Percentiles rank a stretch among this genome's conserved stretches.
Conservation (phyloP, 495 filamentous ascomycete species). For the Hyaloscypha finlandica region DNA sequence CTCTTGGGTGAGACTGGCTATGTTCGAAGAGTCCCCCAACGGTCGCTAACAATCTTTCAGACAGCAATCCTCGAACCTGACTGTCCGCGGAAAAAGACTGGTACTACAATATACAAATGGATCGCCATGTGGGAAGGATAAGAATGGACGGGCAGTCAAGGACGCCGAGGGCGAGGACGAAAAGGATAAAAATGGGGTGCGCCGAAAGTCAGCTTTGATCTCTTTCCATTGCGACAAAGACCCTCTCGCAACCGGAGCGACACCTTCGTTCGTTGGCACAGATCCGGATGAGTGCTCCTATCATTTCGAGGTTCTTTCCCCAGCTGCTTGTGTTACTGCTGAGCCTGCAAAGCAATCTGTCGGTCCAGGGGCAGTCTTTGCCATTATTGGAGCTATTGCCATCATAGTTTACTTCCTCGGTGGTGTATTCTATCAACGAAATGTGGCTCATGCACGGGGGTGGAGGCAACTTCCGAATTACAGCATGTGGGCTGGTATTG, state of each 20-base stretch:
- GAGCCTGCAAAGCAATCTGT: slow-evolving; percentile 66
- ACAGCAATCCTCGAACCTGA: slow-evolving; percentile 63
- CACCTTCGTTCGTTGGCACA: slow-evolving; percentile 78
- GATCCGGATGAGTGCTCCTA: slow-evolving; percentile 90
- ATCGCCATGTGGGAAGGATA: slow-evolving; percentile 66
- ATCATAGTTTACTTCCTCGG: slow-evolving; percentile 87
- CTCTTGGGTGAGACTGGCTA: slow-evolving; percentile 67
- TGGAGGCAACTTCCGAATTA: slow-evolving; percentile 98
- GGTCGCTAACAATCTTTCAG: slow-evolving; percentile 35
- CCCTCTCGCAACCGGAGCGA: slow-evolving; percentile 44
- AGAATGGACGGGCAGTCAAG: slow-evolving; percentile 3
- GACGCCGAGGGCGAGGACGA: slow-evolving; percentile 45
- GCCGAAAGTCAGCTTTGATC: slow-evolving; percentile 84
- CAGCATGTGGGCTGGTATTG: slow-evolving; percentile 85
- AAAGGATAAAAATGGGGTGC: slow-evolving; percentile 40
- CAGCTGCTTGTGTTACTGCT: slow-evolving; percentile 72
- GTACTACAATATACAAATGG: slow-evolving; percentile 90
- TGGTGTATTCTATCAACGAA: slow-evolving; percentile 93
- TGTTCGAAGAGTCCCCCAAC: background rate
- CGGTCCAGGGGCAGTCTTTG: slow-evolving; percentile 87
- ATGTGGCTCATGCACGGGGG: slow-evolving; percentile 90
- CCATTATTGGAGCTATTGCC: slow-evolving; percentile 84
- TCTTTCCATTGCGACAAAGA: slow-evolving; percentile 92
- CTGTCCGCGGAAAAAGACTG: slow-evolving; percentile 86
- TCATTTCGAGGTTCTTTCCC: slow-evolving; percentile 91